These are phyloP conservation scores for Thecamonas trahens DNA, from an alignment of 78 protist species.

Conservation along the genomic window DNA sequence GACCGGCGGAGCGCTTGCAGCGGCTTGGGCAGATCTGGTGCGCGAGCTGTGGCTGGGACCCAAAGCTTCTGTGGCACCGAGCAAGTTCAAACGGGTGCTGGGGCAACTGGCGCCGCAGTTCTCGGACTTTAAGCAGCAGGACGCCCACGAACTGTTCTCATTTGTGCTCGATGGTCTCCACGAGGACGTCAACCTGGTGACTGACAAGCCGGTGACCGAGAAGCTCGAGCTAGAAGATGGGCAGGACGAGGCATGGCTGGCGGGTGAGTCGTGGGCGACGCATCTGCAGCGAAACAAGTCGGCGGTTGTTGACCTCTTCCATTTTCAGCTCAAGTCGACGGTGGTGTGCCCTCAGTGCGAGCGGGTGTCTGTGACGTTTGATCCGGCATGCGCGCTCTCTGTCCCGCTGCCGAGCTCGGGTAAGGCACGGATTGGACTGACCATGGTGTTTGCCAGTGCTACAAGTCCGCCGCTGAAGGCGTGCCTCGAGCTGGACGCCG, in stretches of 20 bases:
- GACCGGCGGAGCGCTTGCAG: conserved; percentile 52
- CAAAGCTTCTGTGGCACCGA: conserved; percentile 25
- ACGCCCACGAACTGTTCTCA: conserved; percentile 57
- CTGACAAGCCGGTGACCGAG: conserved; percentile 51
- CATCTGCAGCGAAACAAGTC: conserved; percentile 54
- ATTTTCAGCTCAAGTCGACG: conserved; percentile 40
- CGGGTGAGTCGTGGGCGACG: conserved; percentile 45
- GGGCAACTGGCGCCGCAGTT: conserved; percentile 61
- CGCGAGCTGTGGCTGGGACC: conserved; percentile 37
- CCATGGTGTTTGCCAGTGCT: too few species aligned
- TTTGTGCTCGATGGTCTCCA: conserved; percentile 75
- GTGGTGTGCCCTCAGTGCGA: conserved; percentile 52
- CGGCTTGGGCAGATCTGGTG: conserved; percentile 34
- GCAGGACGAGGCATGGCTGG: conserved; percentile 23
- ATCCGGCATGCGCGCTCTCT: conserved; percentile 78
- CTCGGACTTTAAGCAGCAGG: conserved; percentile 72
- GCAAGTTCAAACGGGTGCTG: conserved; percentile 26
- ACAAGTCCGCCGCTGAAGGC: too few species aligned
- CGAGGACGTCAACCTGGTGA: conserved; percentile 82
- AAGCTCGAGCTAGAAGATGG: conserved; percentile 29
- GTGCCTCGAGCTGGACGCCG: too few species aligned
- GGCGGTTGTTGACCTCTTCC: conserved; percentile 61
- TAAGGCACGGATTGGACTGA: too few species aligned
- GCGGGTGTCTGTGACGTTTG: conserved; percentile 46
- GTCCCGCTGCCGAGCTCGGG: conserved; percentile 69